Conservation (phyloP, 805 yeast species). For the Lipomyces mesembrius region DNA sequence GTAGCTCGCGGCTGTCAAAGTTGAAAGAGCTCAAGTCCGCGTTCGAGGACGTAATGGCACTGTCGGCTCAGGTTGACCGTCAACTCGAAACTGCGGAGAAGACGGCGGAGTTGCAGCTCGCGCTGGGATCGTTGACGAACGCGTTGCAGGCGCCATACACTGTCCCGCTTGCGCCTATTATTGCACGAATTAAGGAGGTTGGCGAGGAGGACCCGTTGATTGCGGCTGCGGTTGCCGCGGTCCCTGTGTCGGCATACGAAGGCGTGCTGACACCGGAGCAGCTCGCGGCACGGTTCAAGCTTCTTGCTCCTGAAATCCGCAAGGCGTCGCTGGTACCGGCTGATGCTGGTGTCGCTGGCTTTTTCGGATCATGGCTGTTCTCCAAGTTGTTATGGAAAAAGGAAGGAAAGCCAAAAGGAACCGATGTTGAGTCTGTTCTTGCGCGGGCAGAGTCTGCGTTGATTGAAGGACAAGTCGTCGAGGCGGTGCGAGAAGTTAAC, state of each 20-base stretch:
- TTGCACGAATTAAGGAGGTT: constrained; percentile 46
- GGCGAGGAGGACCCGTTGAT: constrained; percentile 57
- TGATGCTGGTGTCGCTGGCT: constrained; percentile 94
- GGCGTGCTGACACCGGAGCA: constrained; percentile 81
- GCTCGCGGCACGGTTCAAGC: constrained; percentile 76
- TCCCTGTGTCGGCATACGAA: constrained; percentile 53
- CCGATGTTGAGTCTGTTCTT: constrained; percentile 85
- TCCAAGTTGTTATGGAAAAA: constrained; percentile 77
- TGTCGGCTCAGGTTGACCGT: constrained; percentile 48
- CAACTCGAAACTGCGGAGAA: constrained; percentile 49
- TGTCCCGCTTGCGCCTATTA: constrained; percentile 46
- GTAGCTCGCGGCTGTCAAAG: constrained; percentile 76
- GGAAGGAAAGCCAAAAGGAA: constrained; percentile 76
- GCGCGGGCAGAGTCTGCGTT: constrained; percentile 82
- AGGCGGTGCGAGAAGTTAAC: constrained; percentile 91
- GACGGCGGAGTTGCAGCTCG: constrained; percentile 51
- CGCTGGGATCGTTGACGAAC: constrained; percentile 51
- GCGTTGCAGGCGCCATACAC: constrained; percentile 50
- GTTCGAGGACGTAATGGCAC: constrained; percentile 59
- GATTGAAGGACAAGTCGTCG: constrained; percentile 74
- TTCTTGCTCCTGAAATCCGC: constrained; percentile 82
- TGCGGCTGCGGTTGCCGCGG: constrained; percentile 52
- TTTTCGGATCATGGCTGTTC: constrained; percentile 76
- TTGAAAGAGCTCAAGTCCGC: constrained; percentile 63
- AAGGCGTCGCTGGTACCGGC: constrained; percentile 89